These are phyloP conservation scores for Dioscorea dumetorum DNA, from an alignment of 106 monocot genomes.

Conservation along the genomic window DNA sequence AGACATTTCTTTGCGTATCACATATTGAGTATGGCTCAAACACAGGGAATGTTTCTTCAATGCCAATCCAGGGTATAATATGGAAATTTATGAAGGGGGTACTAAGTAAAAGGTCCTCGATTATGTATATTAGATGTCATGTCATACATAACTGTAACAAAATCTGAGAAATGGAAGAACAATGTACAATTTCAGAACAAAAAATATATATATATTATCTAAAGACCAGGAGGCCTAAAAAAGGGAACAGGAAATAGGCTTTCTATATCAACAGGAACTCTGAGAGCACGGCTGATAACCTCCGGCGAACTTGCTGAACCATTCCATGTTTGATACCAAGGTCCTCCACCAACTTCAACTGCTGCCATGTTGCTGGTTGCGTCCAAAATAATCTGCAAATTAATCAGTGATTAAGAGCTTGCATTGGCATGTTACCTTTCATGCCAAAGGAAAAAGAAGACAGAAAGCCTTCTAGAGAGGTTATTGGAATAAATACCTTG, in stretches of 20 bases:
- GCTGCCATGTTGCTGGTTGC: slow-evolving; percentile 89
- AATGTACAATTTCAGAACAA: too few species aligned
- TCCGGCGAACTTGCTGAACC: slow-evolving; percentile 42
- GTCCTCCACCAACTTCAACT: slow-evolving; percentile 93
- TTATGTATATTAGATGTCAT: too few species aligned
- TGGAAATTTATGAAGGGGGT: too few species aligned
- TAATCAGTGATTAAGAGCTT: background rate
- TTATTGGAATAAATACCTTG: slow-evolving; percentile 39
- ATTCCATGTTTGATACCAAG: slow-evolving; percentile 83
- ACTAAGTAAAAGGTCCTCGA: too few species aligned
- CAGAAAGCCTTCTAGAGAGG: background rate
- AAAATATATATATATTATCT: background rate
- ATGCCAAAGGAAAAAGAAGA: too few species aligned
- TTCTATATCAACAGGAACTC: slow-evolving; percentile 55
- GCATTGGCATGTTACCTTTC: too few species aligned
- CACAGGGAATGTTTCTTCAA: too few species aligned
- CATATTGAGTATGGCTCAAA: too few species aligned
- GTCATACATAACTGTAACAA: too few species aligned
- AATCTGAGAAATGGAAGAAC: too few species aligned
- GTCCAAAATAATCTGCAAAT: slow-evolving; percentile 72
- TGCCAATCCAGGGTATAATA: too few species aligned
- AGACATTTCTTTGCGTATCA: too few species aligned
- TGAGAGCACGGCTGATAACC: slow-evolving; percentile 37
- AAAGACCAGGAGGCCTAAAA: slow-evolving; percentile 81
- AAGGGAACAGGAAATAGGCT: slow-evolving; percentile 61